Conservation (phyloP, 225 moss, liverwort and hornwort species). For the Marchantia paleacea region DNA sequence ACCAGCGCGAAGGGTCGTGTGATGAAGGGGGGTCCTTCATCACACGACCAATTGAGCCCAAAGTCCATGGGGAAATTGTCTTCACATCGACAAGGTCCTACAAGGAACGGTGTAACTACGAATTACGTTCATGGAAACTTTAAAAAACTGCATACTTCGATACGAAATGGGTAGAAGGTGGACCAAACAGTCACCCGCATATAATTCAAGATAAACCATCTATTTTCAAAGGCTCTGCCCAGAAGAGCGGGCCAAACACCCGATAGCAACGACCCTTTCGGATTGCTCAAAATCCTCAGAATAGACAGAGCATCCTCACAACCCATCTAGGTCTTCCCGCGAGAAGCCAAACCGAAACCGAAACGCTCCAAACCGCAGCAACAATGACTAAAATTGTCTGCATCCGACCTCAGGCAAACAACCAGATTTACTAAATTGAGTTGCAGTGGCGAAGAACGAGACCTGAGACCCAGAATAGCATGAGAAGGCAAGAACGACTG, state of each 20-base stretch:
- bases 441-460: background rate
- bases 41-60: background rate
- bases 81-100: background rate
- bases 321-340: background rate
- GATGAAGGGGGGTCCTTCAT: background rate
- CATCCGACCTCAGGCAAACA: background rate
- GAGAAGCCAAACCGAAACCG: background rate
- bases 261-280: background rate
- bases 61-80: no score
- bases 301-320: no score
- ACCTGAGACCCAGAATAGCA: background rate
- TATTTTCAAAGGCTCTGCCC: no score
- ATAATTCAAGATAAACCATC: background rate
- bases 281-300: background rate
- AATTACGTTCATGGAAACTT: no score
- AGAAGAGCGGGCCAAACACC: no score
- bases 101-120: background rate
- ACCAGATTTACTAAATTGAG: background rate
- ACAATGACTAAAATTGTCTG: no score
- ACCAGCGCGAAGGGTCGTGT: background rate
- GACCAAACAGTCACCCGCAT: background rate
- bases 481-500: no score
- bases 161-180: background rate
- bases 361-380: background rate
- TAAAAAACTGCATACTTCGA: background rate